A percentile compares a stretch with the other conserved stretches of the same genome.
Evolutionary conservation across 306 rosid species (phyloP).

Genomic region (Castanopsis chinensis): DNA sequence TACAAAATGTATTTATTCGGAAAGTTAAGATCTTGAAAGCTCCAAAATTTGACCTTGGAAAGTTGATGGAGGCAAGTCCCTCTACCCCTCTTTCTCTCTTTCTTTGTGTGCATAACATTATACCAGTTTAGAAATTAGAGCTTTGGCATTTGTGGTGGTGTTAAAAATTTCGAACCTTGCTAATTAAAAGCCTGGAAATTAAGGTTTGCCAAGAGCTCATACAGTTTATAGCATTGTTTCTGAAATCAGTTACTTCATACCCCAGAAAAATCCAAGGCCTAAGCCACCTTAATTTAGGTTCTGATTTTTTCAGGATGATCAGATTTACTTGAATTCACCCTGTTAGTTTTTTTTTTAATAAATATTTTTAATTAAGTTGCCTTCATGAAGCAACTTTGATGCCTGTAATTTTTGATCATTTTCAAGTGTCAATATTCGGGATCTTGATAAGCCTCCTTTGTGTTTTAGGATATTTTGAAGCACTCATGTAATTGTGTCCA

Average conservation of each 20-base stretch:
- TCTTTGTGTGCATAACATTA: not conserved
- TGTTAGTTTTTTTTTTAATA: not conserved
- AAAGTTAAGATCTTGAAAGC: constrained; percentile 95
- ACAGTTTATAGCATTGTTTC: not conserved
- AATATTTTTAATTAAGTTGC: not conserved
- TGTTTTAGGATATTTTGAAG: not conserved
- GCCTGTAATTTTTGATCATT: not conserved
- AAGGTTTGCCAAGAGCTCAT: not conserved
- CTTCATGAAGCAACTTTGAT: not conserved
- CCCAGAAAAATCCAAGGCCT: not conserved
- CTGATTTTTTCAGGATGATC: not conserved
- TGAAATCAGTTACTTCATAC: not conserved
- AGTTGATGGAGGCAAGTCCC: constrained; percentile 78
- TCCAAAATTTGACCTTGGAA: constrained; percentile 93
- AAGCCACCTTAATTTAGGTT: not conserved
- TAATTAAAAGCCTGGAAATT: not conserved
- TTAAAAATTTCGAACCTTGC: not conserved
- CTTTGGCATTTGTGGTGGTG: not conserved
- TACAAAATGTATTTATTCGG: constrained; percentile 79
- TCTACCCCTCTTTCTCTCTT: not conserved
- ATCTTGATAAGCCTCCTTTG: not conserved
- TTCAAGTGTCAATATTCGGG: not conserved
- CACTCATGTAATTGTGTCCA: not conserved
- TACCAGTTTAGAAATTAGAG: not conserved
- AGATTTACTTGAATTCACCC: not conserved